Conservation (phyloP, 2,329 filamentous ascomycete genomes). For the Penicillium glabrum region DNA sequence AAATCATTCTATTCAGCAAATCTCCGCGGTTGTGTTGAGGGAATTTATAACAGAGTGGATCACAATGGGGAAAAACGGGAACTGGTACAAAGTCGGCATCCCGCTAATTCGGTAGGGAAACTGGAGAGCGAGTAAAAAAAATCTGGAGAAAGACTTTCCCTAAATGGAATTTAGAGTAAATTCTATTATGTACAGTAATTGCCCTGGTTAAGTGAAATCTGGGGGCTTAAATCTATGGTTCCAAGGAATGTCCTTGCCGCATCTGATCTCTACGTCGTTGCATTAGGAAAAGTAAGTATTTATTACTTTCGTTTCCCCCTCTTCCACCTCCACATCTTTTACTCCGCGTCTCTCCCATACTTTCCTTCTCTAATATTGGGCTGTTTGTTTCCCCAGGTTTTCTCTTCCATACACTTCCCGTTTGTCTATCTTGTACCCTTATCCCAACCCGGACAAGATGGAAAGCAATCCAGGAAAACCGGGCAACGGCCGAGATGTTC, state of each 20-base stretch:
- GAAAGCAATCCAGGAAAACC: slow-evolving; percentile 15
- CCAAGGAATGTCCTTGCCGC: slow-evolving; percentile 10
- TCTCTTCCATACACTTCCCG: neutral
- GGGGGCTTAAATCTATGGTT: slow-evolving; percentile 3
- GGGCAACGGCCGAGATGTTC: slow-evolving; percentile 23
- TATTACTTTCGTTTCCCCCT: slow-evolving; percentile 7
- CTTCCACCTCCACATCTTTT: slow-evolving; percentile 1
- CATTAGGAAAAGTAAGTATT: slow-evolving; percentile 16
- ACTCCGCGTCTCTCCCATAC: neutral
- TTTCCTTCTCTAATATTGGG: slow-evolving; percentile 1
- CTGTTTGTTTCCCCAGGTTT: neutral
- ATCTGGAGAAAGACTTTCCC: neutral
- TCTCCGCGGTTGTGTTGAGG: neutral
- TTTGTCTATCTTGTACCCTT: neutral
- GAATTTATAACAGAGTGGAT: neutral
- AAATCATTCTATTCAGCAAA: neutral
- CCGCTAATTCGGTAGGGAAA: slow-evolving; percentile 10
- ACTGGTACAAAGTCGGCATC: slow-evolving; percentile 17
- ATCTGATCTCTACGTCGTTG: slow-evolving; percentile 8
- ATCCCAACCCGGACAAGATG: slow-evolving; percentile 11
- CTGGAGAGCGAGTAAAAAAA: neutral
- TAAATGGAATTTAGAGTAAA: neutral
- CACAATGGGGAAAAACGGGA: slow-evolving; percentile 3
- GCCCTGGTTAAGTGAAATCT: neutral
- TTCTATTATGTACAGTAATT: neutral